A percentile compares a stretch with the other conserved stretches of the same genome.
These are phyloP conservation scores for Cercospora sesami DNA, from an alignment of 2,329 filamentous ascomycete species.

Conservation along the genomic window DNA sequence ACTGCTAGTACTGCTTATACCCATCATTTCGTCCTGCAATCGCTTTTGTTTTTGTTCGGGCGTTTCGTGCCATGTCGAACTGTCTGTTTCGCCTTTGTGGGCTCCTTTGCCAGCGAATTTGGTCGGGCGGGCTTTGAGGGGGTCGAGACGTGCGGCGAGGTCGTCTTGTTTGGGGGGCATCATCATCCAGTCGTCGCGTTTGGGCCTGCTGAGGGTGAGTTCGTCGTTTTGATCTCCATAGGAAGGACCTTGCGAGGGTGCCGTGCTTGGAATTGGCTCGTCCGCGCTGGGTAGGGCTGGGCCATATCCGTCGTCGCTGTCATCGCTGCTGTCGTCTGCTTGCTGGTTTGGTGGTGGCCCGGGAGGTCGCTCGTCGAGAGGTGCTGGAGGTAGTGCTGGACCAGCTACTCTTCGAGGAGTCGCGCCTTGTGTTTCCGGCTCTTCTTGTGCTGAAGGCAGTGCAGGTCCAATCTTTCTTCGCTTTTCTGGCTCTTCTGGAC, in stretches of 20 bases:
- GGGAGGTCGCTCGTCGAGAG: conserved; percentile 49
- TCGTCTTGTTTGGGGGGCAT: conserved; percentile 53
- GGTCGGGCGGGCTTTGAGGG: conserved; percentile 76
- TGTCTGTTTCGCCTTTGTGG: conserved; percentile 42
- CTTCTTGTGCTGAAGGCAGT: conserved; percentile 37
- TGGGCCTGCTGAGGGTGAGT: conserved; percentile 41
- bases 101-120: conserved; percentile 73
- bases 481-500: conserved; percentile 50
- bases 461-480: conserved; percentile 57
- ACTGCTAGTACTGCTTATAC: conserved; percentile 54
- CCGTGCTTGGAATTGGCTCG: not conserved
- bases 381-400: conserved; percentile 55
- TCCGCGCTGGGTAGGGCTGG: conserved; percentile 44
- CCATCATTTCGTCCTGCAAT: conserved; percentile 78
- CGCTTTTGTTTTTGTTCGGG: conserved; percentile 82
- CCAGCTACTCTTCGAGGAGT: conserved; percentile 51
- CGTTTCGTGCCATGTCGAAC: conserved; percentile 84
- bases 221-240: conserved; percentile 34
- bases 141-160: conserved; percentile 66
- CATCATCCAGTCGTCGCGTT: conserved; percentile 70
- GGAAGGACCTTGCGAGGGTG: not conserved
- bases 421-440: not conserved
- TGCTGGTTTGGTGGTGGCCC: conserved; percentile 38
- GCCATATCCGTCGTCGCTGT: conserved; percentile 48
- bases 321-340: conserved; percentile 38